These are phyloP conservation scores for Xylaria sp. DNA, from an alignment of 2,329 filamentous ascomycete genomes.

Conservation along the genomic window DNA sequence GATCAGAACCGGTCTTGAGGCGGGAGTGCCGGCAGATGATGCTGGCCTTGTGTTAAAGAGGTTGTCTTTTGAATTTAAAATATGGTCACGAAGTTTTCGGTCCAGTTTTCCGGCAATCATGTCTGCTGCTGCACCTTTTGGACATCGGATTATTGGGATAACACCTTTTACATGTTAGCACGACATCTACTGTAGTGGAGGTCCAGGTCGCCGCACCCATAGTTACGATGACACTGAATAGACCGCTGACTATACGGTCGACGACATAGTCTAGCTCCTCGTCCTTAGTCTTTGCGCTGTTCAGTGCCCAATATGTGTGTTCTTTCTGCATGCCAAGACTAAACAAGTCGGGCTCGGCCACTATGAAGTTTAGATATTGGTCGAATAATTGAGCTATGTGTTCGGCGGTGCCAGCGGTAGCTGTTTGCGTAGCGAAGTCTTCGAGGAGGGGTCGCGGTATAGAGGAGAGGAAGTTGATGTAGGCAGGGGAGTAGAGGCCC, in stretches of 20 bases:
- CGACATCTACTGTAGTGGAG: neutral
- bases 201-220: constrained; percentile 72
- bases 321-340: constrained; percentile 91
- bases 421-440: constrained; percentile 92
- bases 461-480: constrained; percentile 96
- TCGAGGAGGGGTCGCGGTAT: constrained; percentile 90
- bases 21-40: constrained; percentile 68
- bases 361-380: constrained; percentile 97
- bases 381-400: constrained; percentile 93
- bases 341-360: constrained; percentile 94
- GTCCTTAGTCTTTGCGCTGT: constrained; percentile 90
- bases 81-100: constrained; percentile 93
- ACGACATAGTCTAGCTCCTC: constrained; percentile 88
- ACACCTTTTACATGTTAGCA: constrained; percentile 64
- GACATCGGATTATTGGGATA: constrained; percentile 94
- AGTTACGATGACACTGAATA: constrained; percentile 99
- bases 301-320: constrained; percentile 94
- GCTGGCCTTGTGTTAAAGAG: constrained; percentile 77
- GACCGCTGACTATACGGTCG: constrained; percentile 90
- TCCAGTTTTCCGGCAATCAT: constrained; percentile 95
- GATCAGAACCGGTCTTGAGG: constrained; percentile 86
- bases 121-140: constrained; percentile 91
- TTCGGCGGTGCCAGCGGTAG: constrained; percentile 83
- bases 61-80: constrained; percentile 97
- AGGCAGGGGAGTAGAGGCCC: constrained; percentile 89